Conservation (phyloP, 257 asterid genomes). For the Fraxinus anomala region DNA sequence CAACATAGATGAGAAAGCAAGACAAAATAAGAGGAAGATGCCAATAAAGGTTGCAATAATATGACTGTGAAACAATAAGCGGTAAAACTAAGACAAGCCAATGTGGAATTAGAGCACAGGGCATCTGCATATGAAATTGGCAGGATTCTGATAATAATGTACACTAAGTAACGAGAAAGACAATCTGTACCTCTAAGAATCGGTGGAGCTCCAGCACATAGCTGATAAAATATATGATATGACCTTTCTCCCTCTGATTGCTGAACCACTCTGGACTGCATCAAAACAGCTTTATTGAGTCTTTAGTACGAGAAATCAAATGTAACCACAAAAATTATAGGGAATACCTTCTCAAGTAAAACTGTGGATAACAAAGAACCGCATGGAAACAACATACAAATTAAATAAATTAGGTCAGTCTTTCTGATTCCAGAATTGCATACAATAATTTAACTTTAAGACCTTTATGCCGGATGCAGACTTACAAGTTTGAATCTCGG, state of each 20-base stretch:
- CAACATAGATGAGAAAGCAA: slow-evolving; percentile 7
- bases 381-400: slow-evolving; percentile 34
- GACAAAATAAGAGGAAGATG: neutral
- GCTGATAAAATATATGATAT: slow-evolving; percentile 97
- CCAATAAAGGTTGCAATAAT: slow-evolving; percentile 15
- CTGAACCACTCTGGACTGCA: slow-evolving; percentile 98
- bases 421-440: slow-evolving; percentile 26
- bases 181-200: slow-evolving; percentile 65
- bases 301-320: slow-evolving; percentile 27
- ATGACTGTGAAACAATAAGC: slow-evolving; percentile 13
- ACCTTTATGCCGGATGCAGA: slow-evolving; percentile 28
- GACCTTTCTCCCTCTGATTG: slow-evolving; percentile 94
- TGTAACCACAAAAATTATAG: slow-evolving; percentile 23
- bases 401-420: slow-evolving; percentile 32
- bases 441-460: slow-evolving; percentile 23
- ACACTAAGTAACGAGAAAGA: slow-evolving; percentile 12
- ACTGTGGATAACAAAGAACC: slow-evolving; percentile 49
- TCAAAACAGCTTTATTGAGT: slow-evolving; percentile 35
- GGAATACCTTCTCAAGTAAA: slow-evolving; percentile 93
- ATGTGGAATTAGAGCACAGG: slow-evolving; percentile 5
- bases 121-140: slow-evolving; percentile 7
- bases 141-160: slow-evolving; percentile 6
- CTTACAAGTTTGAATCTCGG: slow-evolving; percentile 96
- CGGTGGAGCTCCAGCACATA: slow-evolving; percentile 95
- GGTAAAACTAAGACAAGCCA: neutral